Base-by-base conservation (phyloP, 192 early-diverging fungal genomes). In the Geranomyces michiganensis region DNA sequence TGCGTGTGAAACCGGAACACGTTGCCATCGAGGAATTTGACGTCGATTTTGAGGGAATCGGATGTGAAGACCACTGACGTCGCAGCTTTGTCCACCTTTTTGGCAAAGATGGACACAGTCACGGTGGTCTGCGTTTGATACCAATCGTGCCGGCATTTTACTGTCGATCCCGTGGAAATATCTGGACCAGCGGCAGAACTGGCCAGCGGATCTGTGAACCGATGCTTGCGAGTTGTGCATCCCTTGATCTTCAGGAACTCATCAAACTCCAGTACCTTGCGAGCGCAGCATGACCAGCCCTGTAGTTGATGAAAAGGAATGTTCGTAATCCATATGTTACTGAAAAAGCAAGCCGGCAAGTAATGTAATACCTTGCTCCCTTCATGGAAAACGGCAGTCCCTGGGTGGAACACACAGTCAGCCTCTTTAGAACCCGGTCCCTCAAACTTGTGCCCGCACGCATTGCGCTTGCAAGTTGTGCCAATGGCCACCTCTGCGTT, bases 251-350 rank as follows among this genome's bases (percentile, higher is more conserved):
- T 95, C 74, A 98, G 80, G 68, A 99, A 98, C 79, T 97, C 95
- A 36, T 99, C 97, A 87, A 98, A 99, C 79, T 98, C 97, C 19
- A 97, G 87, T 1, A 96, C 96, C 68, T 94, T 91, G 43, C 94
- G 88, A 61, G 91, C 84, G 80, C 97, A 99, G 82, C 97, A 99
- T 36, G 90, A 89, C 93, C 93, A 98, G 26, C 96, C 96, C 75
- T 82, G 14, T n/a, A 43, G 48, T 8, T 30, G 21, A n/a, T 3
- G 24, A 9, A 17, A 4, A 53, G 36, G 10, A 41, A 41, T 3
- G 15, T 24, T 24, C 27, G 4, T 15, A 55, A 55, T 55, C 15
- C 51, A 22, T 22, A 76, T 10, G 36, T 7, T 7, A 10, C 5
- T 41, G 36, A 10, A 41, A 3, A 10, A 41, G 36, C 36, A 10